These are phyloP conservation scores for Eimeria mitis DNA, from an alignment of 169 alveolate genomes.

Conservation along the genomic window DNA sequence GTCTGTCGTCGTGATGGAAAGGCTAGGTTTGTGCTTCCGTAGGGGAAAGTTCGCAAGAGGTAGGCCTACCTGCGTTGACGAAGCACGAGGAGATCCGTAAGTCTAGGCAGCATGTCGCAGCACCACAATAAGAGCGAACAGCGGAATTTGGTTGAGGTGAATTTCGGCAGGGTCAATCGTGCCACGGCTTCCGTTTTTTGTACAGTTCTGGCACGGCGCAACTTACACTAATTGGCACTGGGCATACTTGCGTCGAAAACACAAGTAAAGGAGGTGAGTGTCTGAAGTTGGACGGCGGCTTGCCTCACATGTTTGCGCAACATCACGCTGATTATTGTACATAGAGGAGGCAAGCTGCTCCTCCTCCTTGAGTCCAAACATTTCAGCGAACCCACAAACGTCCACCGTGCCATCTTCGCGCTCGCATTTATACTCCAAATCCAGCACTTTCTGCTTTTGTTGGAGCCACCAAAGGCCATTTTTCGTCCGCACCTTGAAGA, in stretches of 20 bases:
- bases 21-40: background rate
- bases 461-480: conserved; percentile 67
- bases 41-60: background rate
- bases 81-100: conserved; percentile 36
- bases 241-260: background rate
- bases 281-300: background rate
- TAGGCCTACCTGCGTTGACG: conserved; percentile 36
- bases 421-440: background rate
- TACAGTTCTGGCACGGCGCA: background rate
- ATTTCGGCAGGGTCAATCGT: background rate
- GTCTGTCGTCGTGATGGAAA: background rate
- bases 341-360: conserved; percentile 22
- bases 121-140: conserved; percentile 13
- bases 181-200: background rate
- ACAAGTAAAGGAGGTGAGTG: background rate
- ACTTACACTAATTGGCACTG: background rate
- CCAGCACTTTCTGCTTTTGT: conserved; percentile 32
- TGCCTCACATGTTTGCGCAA: conserved; percentile 26
- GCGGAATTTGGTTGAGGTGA: background rate
- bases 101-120: background rate
- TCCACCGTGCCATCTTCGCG: background rate
- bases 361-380: conserved; percentile 37
- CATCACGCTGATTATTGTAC: conserved; percentile 11
- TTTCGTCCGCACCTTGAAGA: conserved; percentile 22
- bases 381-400: conserved; percentile 14